Conservation (phyloP, 352 stramenopile genomes). For the Pythium apleroticum region DNA sequence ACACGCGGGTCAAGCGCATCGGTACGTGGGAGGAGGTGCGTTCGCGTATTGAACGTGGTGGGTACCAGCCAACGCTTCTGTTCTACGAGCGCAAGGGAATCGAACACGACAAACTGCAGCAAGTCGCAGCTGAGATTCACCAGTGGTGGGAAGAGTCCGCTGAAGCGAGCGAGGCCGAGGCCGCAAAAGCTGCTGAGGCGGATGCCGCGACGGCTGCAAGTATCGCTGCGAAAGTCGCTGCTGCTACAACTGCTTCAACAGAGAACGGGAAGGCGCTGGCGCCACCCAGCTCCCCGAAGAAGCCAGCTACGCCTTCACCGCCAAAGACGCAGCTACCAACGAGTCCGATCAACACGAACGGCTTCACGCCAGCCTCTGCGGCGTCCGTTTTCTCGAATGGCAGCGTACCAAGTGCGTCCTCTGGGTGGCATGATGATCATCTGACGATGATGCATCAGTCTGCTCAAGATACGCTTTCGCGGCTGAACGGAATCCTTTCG, state of each 20-base stretch:
- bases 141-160: constrained; percentile 69
- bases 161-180: constrained; percentile 25
- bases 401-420: neutral
- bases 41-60: constrained; percentile 66
- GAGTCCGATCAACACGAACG: constrained; percentile 50
- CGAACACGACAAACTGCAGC: constrained; percentile 57
- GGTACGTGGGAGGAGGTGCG: constrained; percentile 74
- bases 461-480: constrained; percentile 61
- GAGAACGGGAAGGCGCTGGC: neutral
- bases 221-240: neutral
- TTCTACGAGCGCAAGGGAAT: constrained; percentile 83
- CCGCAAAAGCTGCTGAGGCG: constrained; percentile 14
- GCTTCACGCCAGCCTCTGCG: neutral
- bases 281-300: neutral
- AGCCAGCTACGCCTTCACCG: constrained; percentile 3
- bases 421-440: constrained; percentile 49
- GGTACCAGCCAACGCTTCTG: constrained; percentile 80
- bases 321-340: constrained; percentile 29
- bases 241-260: neutral
- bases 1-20: constrained; percentile 77
- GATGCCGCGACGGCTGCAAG: constrained; percentile 10
- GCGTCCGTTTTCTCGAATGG: constrained; percentile 13
- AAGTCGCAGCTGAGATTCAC: constrained; percentile 68
- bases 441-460: constrained; percentile 56
- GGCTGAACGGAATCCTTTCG: constrained; percentile 58